Conservation (phyloP, 225 moss, liverwort and hornwort genomes). For the Polytrichum commune region DNA sequence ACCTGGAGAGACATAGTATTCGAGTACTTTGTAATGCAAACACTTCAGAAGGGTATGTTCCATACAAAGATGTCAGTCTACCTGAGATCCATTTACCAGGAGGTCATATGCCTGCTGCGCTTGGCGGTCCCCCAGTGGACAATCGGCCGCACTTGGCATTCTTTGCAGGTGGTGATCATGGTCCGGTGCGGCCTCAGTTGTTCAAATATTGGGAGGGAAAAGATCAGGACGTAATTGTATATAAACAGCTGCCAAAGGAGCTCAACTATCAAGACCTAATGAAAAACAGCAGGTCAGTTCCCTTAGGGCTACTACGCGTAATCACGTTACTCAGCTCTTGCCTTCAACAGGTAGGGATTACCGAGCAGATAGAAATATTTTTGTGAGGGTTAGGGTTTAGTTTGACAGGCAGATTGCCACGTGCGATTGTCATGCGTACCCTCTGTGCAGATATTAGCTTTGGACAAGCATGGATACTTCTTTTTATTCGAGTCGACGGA, state of each 20-base stretch:
- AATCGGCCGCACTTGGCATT: conserved; percentile 62
- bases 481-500: no score
- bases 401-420: no score
- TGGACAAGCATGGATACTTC: no score
- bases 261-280: conserved; percentile 47
- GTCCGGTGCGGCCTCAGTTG: conserved; percentile 66
- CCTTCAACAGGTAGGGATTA: conserved; percentile 40
- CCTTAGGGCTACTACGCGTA: conserved; percentile 9
- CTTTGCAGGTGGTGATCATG: conserved; percentile 91
- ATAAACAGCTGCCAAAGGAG: conserved; percentile 40
- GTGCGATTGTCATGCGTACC: no score
- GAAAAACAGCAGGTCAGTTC: conserved; percentile 46
- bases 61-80: conserved; percentile 70
- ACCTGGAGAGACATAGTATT: conserved; percentile 46
- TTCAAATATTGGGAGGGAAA: conserved; percentile 66
- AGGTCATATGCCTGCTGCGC: conserved; percentile 28
- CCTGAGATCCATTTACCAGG: conserved; percentile 56
- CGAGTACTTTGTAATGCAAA: conserved; percentile 90
- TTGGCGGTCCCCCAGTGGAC: conserved; percentile 31
- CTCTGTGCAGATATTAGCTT: no score
- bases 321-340: conserved; percentile 40
- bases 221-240: conserved; percentile 64
- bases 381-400: no score
- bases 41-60: conserved; percentile 42
- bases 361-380: no score